These are phyloP conservation scores for Ophiostoma ulmi DNA, from an alignment of 2,329 filamentous ascomycete genomes.

Conservation along the genomic window DNA sequence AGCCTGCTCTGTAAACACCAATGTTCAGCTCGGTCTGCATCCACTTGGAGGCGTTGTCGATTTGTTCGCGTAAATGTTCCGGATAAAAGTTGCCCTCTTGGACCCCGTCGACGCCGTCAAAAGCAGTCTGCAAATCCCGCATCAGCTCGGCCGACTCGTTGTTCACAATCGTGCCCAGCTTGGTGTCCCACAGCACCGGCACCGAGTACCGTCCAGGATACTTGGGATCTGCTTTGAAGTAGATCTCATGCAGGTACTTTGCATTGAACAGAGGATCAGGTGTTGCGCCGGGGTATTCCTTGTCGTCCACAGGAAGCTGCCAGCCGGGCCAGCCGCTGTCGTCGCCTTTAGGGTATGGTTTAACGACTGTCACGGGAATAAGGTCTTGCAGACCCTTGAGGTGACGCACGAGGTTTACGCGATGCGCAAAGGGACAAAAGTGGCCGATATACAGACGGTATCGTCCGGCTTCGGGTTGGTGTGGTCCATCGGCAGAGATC, in stretches of 20 bases:
- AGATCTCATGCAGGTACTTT: slow-evolving; percentile 56
- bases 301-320: slow-evolving; percentile 50
- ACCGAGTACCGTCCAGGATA: slow-evolving; percentile 60
- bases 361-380: slow-evolving; percentile 54
- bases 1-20: slow-evolving; percentile 59
- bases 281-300: slow-evolving; percentile 55
- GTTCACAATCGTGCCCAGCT: slow-evolving; percentile 51
- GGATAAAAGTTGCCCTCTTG: slow-evolving; percentile 50
- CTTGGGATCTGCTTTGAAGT: slow-evolving; percentile 55
- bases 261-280: slow-evolving; percentile 55
- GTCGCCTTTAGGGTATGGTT: slow-evolving; percentile 62
- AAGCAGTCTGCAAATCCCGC: slow-evolving; percentile 52
- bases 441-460: slow-evolving; percentile 43
- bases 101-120: slow-evolving; percentile 44
- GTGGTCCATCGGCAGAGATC: slow-evolving; percentile 29
- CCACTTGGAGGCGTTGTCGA: slow-evolving; percentile 51
- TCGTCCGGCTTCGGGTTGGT: slow-evolving; percentile 29
- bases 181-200: slow-evolving; percentile 58
- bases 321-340: slow-evolving; percentile 59
- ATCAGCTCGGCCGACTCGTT: slow-evolving; percentile 58
- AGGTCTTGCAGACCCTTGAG: slow-evolving; percentile 53
- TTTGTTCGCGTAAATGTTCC: slow-evolving; percentile 40
- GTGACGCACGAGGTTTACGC: slow-evolving; percentile 52
- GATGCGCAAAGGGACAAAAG: slow-evolving; percentile 62
- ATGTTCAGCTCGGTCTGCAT: slow-evolving; percentile 52